A percentile compares a stretch with the other conserved stretches of the same genome.
Evolutionary conservation across 768 basidiomycete species (phyloP).

Genomic region (Terana coerulea): DNA sequence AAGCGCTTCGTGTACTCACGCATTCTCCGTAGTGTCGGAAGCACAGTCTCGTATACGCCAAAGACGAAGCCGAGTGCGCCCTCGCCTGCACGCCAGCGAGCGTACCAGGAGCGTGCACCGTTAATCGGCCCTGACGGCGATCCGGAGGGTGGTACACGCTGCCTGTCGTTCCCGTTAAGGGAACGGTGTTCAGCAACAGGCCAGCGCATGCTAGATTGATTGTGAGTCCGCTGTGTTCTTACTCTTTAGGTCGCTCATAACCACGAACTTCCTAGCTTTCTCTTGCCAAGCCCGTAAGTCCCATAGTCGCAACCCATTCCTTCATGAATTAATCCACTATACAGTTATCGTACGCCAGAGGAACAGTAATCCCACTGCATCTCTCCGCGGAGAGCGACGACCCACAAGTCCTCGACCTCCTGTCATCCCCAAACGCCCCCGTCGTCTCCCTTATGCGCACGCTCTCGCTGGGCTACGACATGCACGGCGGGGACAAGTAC

Average conservation of each 20-base stretch:
- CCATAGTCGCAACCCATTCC: not conserved
- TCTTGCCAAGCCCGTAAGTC: constrained; percentile 12
- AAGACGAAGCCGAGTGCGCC: constrained; percentile 18
- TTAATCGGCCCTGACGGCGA: constrained; percentile 21
- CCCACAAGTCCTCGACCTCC: constrained; percentile 7
- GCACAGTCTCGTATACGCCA: constrained; percentile 17
- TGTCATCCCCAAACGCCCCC: constrained; percentile 1
- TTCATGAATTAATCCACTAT: not conserved
- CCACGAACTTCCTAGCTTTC: constrained; percentile 4
- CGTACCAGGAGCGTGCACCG: constrained; percentile 18
- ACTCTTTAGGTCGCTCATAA: not conserved
- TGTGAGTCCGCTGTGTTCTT: too few species aligned
- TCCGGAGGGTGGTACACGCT: constrained; percentile 24
- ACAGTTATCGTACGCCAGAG: constrained; percentile 13
- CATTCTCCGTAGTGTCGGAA: constrained; percentile 12
- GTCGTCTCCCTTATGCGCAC: constrained; percentile 7
- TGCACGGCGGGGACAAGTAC: not conserved
- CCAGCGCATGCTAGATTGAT: constrained; percentile 1
- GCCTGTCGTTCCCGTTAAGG: constrained; percentile 11
- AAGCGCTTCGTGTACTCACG: not conserved
- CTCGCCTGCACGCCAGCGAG: constrained; percentile 20
- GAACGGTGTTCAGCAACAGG: constrained; percentile 19
- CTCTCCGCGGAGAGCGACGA: constrained; percentile 5
- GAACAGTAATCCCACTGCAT: constrained; percentile 8
- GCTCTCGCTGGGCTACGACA: not conserved